Base-by-base conservation (phyloP, 1,284 basidiomycete species). In the Irpex lacteus region DNA sequence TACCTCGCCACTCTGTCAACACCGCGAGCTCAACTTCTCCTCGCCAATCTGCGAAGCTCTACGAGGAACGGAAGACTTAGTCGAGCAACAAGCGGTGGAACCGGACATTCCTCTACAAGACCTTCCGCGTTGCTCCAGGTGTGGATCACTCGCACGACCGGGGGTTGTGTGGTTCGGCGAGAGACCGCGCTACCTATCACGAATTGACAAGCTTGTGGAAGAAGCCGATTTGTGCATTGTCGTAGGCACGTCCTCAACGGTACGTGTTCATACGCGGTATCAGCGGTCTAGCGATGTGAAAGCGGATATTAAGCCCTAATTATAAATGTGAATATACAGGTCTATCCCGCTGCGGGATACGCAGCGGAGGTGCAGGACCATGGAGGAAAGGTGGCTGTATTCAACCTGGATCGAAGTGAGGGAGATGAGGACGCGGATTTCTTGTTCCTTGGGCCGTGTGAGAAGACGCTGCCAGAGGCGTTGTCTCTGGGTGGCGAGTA, bases 161-260 rank as follows among this genome's bases (percentile, higher is more conserved):
- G 86, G 82, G 1, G 87, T 89, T 4, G 85, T 90, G 0, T 90
- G 87, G 87, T 90, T 90, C 69, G 86, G 82, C 4, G 88, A 89
- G 72, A 66, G 56, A 36, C 83, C 83, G 11, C 66, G 75, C n/a
- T 70, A 82, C 44, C 55, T 86, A 63, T 73, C 78, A 32, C 61
- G 73, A 34, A 86, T 89, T 53, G 74, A 81, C 40, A 63, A 73
- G 5, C 56, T 85, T 8, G 80, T 88, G 4, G 71, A 75, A 2
- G 66, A 77, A 38, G 85, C 85, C 2, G 86, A 89, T 74, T 69
- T 90, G 44, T 84, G 84, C 64, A 74, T 90, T 5, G 85, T 89
- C 3, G 77, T 90, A 53, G 87, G 88, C 36, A 90, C 88, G 2
- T 87, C 86, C 0, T 85, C 86, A 0, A 84, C 81, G 15, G 88